Evolutionary conservation across 2,329 filamentous ascomycete genomes (phyloP).

Genomic region (Didymella lethalis): DNA sequence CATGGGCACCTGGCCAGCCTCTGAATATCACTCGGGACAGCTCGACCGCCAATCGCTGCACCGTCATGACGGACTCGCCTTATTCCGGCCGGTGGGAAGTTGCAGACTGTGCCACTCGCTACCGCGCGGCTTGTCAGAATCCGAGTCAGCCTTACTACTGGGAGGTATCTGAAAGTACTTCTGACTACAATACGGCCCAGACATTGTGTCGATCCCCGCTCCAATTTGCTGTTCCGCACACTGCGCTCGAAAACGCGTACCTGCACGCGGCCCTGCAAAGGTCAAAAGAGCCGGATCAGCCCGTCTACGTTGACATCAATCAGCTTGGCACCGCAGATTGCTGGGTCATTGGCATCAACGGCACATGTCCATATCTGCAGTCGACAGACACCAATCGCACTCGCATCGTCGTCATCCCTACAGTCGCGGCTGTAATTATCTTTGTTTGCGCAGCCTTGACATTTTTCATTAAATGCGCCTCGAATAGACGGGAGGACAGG

Average conservation of each 20-base stretch:
- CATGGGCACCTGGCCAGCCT: constrained; percentile 67
- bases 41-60: constrained; percentile 59
- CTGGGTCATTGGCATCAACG: constrained; percentile 66
- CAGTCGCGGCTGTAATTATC: constrained; percentile 69
- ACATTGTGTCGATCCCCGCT: constrained; percentile 58
- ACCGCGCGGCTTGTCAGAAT: constrained; percentile 66
- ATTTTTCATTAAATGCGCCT: constrained; percentile 70
- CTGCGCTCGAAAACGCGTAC: constrained; percentile 69
- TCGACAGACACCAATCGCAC: constrained; percentile 54
- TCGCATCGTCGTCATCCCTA: constrained; percentile 65
- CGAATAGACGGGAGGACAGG: constrained; percentile 64
- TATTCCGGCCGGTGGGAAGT: constrained; percentile 65
- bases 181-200: constrained; percentile 55
- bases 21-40: constrained; percentile 53
- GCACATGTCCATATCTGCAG: constrained; percentile 65
- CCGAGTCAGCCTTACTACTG: constrained; percentile 64
- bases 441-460: constrained; percentile 67
- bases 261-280: constrained; percentile 51
- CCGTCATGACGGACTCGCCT: constrained; percentile 58
- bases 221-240: constrained; percentile 66
- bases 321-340: constrained; percentile 64
- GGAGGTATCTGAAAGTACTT: constrained; percentile 57
- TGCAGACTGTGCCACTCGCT: constrained; percentile 61
- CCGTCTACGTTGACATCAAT: constrained; percentile 69
- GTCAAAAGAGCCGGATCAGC: constrained; percentile 21